phyloP scores from a whole-genome alignment of 345 rosid species.

The Raphanus raphanistrum region DNA sequence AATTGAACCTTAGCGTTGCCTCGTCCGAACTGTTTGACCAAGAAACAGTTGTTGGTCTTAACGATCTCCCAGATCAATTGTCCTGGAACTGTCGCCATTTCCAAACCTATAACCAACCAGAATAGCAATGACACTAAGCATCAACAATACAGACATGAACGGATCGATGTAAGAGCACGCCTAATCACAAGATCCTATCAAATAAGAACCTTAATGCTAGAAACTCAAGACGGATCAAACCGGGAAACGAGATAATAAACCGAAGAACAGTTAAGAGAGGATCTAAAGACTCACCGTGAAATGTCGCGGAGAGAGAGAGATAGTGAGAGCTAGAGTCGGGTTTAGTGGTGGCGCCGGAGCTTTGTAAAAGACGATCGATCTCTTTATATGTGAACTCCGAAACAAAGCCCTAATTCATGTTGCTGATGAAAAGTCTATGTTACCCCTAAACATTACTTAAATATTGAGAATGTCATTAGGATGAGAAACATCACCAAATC shows the following conservation, averaged over 20 bases:
- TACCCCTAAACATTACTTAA: background rate
- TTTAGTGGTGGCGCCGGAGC: constrained; percentile 39
- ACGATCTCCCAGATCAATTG: constrained; percentile 81
- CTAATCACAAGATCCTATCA: background rate
- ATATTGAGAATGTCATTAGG: background rate
- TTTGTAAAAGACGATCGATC: constrained; percentile 10
- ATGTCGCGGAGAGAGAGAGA: constrained; percentile 9
- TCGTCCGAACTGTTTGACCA: constrained; percentile 75
- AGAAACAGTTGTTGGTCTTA: constrained; percentile 69
- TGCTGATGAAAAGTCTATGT: background rate
- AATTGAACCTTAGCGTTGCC: constrained; percentile 60
- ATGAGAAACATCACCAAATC: background rate
- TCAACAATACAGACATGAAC: background rate
- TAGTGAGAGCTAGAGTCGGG: background rate
- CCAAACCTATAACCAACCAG: constrained; percentile 5
- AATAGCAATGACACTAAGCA: background rate
- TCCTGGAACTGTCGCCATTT: constrained; percentile 76
- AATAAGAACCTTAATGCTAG: background rate
- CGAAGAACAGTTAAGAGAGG: background rate
- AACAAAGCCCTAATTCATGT: constrained; percentile 25
- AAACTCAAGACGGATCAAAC: background rate
- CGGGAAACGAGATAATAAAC: background rate
- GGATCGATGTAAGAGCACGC: background rate
- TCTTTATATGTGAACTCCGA: constrained; percentile 25
- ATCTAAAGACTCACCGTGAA: constrained; percentile 24